phyloP scores from a whole-genome alignment of 2,329 filamentous ascomycete genomes.

The Shiraia bambusicola region DNA sequence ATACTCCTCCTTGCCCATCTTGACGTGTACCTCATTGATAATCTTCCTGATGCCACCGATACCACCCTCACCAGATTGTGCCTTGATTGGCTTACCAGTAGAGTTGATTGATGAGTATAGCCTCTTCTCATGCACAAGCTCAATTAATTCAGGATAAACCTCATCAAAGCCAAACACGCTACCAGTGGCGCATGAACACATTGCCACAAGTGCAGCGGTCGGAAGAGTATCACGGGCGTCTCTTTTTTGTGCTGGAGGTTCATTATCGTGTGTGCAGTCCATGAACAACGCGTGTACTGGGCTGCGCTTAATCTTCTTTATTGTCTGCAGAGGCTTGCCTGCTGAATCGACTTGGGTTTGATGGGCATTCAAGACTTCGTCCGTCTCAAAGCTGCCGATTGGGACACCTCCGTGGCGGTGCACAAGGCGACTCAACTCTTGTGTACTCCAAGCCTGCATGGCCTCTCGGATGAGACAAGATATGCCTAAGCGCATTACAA shows the following conservation, averaged over 20 bases:
- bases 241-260: constrained; percentile 91
- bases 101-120: constrained; percentile 80
- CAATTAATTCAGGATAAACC: constrained; percentile 89
- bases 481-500: constrained; percentile 88
- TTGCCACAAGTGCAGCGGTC: constrained; percentile 89
- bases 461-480: constrained; percentile 92
- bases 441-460: constrained; percentile 97
- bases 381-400: constrained; percentile 96
- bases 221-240: constrained; percentile 92
- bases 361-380: constrained; percentile 72
- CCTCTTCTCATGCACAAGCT: constrained; percentile 86
- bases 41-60: constrained; percentile 91
- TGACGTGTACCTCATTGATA: constrained; percentile 88
- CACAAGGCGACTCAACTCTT: constrained; percentile 86
- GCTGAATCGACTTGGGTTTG: constrained; percentile 28
- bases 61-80: constrained; percentile 73
- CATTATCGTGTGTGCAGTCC: constrained; percentile 99
- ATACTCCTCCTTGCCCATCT: constrained; percentile 94
- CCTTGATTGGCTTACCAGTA: constrained; percentile 56
- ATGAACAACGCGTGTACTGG: constrained; percentile 94
- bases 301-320: constrained; percentile 80
- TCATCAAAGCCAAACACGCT: constrained; percentile 99
- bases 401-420: constrained; percentile 91
- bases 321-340: constrained; percentile 56
- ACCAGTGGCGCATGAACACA: constrained; percentile 92